Evolutionary conservation across 2,329 filamentous ascomycete species (phyloP).

Genomic region (Stagonosporopsis vannaccii): DNA sequence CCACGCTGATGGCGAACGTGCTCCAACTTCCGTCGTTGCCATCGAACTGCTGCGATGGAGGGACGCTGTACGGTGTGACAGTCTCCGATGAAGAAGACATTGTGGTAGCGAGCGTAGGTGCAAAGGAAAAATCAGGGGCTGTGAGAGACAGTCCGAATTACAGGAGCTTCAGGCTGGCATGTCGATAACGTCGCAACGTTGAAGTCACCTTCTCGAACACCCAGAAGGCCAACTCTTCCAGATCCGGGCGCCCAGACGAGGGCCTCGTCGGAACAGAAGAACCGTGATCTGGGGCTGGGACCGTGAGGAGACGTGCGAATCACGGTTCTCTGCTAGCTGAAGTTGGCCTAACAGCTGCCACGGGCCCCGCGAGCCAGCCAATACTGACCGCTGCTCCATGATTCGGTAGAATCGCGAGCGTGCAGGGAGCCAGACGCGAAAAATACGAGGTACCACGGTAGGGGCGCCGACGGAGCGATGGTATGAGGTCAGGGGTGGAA

Average conservation of each 20-base stretch:
- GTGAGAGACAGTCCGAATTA: conserved; percentile 1
- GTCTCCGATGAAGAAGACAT: conserved; percentile 26
- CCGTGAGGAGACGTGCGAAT: conserved; percentile 10
- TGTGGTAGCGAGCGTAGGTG: conserved; percentile 18
- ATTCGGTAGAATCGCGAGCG: conserved; percentile 14
- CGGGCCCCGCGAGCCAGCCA: conserved; percentile 8
- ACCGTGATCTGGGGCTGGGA: conserved; percentile 14
- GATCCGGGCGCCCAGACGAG: conserved; percentile 2
- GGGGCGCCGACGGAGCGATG: conserved; percentile 18
- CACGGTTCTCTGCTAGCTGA: conserved; percentile 7
- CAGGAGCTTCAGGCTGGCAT: conserved; percentile 3
- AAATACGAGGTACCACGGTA: conserved; percentile 26
- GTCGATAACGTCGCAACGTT: conserved; percentile 5
- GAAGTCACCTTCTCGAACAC: conserved; percentile 1
- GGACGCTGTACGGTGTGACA: conserved; percentile 41
- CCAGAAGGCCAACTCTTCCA: conserved; percentile 5
- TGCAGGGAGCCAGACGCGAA: conserved; percentile 9
- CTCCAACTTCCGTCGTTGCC: conserved; percentile 54
- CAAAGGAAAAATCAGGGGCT: conserved; percentile 1
- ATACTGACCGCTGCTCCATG: conserved; percentile 13
- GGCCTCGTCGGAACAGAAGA: conserved; percentile 1
- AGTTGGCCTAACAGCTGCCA: conserved; percentile 4
- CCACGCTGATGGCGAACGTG: conserved; percentile 51
- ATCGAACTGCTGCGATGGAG: conserved; percentile 46
- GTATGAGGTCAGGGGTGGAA: conserved; percentile 10